A percentile compares a stretch with the other conserved stretches of the same genome.
Evolutionary conservation across 2,329 filamentous ascomycete genomes (phyloP).

Genomic region (Xylaria hypoxylon): DNA sequence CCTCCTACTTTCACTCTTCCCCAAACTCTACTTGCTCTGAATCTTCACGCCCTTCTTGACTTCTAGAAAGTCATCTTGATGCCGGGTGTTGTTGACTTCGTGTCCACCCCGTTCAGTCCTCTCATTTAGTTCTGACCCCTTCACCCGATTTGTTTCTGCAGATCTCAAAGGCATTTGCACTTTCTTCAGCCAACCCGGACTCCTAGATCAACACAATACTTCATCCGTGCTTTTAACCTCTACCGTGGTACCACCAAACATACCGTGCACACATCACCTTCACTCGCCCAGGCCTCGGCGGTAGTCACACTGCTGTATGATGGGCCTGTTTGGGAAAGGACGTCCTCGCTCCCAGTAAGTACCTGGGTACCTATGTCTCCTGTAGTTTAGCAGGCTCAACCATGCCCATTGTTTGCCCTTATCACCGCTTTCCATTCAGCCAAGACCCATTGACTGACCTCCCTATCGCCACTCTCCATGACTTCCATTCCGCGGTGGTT

Average conservation of each 20-base stretch:
- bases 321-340: conserved; percentile 35
- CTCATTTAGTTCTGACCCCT: not conserved
- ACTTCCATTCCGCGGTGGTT: not conserved
- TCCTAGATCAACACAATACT: not conserved
- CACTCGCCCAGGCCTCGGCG: not conserved
- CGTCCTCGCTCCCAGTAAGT: conserved; percentile 39
- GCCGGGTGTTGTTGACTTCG: conserved; percentile 7
- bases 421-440: not conserved
- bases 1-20: not conserved
- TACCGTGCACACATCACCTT: not conserved
- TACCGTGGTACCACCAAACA: not conserved
- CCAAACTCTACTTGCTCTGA: conserved; percentile 2
- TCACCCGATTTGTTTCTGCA: conserved; percentile 1
- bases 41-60: not conserved
- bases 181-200: not conserved
- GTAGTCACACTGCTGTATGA: conserved; percentile 6
- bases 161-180: conserved; percentile 8
- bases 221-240: not conserved
- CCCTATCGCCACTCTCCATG: not conserved
- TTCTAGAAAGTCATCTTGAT: not conserved
- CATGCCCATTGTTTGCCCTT: not conserved
- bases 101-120: not conserved
- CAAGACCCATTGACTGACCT: not conserved
- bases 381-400: not conserved
- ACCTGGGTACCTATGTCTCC: not conserved